These are phyloP conservation scores for Arabis alpina DNA, from an alignment of 345 rosid species.

Conservation along the genomic window DNA sequence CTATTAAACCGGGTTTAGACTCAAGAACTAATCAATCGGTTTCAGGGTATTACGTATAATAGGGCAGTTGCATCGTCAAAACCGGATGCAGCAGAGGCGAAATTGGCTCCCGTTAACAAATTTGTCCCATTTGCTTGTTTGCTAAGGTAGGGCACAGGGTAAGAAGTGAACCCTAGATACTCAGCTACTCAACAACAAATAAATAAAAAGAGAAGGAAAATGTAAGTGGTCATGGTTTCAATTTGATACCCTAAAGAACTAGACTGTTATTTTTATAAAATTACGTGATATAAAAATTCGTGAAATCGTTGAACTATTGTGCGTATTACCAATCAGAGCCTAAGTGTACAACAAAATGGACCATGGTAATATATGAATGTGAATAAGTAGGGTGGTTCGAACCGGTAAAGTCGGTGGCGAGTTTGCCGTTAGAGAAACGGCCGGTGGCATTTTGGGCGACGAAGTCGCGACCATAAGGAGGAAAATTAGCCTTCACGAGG, in stretches of 20 bases:
- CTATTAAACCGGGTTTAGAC: not conserved
- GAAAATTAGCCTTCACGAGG: slow-evolving; percentile 56
- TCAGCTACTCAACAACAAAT: slow-evolving; percentile 61
- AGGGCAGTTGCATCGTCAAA: slow-evolving; percentile 68
- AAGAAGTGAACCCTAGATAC: slow-evolving; percentile 75
- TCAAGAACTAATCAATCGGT: not conserved
- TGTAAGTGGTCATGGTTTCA: not conserved
- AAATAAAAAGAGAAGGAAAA: not conserved
- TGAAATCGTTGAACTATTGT: too few relatives aligned
- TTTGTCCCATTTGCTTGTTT: slow-evolving; percentile 55
- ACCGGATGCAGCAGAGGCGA: slow-evolving; percentile 91
- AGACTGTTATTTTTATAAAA: too few relatives aligned
- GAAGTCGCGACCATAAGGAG: slow-evolving; percentile 71
- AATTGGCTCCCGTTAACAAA: slow-evolving; percentile 81
- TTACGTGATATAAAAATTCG: too few relatives aligned
- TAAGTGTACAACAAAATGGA: not conserved
- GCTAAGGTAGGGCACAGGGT: slow-evolving; percentile 75
- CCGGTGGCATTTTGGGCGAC: slow-evolving; percentile 63
- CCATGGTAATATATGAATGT: not conserved
- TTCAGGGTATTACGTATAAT: slow-evolving; percentile 56
- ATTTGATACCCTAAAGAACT: not conserved
- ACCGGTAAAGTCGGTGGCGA: slow-evolving; percentile 51
- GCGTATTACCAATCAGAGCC: not conserved
- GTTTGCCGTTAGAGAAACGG: slow-evolving; percentile 65
- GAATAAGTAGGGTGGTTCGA: slow-evolving; percentile 29